Conservation (phyloP, 352 stramenopile species). For the Phytopythium oedochilum region DNA sequence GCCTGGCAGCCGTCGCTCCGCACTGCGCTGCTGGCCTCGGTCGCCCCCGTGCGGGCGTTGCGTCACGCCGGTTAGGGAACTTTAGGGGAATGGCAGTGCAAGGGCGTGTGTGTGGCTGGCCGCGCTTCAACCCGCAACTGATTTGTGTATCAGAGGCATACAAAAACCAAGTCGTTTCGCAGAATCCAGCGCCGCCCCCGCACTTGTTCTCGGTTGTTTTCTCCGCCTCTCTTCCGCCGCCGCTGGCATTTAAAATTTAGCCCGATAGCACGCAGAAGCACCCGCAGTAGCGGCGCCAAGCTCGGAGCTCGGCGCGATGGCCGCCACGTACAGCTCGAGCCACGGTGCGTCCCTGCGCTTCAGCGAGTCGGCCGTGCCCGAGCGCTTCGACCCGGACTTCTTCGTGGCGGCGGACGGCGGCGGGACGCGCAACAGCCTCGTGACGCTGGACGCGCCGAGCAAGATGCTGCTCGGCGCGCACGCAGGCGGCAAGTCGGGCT, state of each 20-base stretch:
- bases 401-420: slow-evolving; percentile 33
- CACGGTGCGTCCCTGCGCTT: slow-evolving; percentile 16
- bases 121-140: slow-evolving; percentile 1
- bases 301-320: not conserved
- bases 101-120: not conserved
- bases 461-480: slow-evolving; percentile 13
- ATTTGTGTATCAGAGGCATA: not conserved
- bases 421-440: slow-evolving; percentile 53
- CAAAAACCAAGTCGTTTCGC: not conserved
- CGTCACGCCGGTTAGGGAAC: no score
- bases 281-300: no score
- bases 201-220: not conserved
- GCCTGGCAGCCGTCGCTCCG: no score
- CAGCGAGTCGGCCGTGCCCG: slow-evolving; percentile 49
- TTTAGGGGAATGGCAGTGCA: not conserved
- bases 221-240: not conserved
- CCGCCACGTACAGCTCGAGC: not conserved
- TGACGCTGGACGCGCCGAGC: slow-evolving; percentile 33
- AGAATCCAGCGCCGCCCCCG: not conserved
- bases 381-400: slow-evolving; percentile 39
- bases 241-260: not conserved
- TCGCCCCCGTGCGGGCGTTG: no score
- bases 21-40: no score
- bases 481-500: slow-evolving; percentile 10
- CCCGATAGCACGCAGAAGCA: not conserved